A percentile compares a stretch with the other conserved stretches of the same genome.
Conservation (phyloP, 78 protist species). For the Ministeria vibrans region DNA sequence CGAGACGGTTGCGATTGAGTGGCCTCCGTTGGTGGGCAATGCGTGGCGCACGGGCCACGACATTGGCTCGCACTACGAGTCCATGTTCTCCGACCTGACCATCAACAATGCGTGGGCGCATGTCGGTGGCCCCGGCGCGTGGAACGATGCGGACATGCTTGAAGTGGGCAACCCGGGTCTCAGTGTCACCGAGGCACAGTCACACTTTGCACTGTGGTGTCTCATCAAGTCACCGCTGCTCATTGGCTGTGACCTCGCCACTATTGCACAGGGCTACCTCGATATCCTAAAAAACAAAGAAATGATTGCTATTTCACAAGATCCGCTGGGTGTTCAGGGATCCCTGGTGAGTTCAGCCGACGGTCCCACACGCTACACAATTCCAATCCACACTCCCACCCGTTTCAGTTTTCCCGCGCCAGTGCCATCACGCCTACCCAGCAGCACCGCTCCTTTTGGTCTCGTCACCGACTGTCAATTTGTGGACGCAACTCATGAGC, state of each 20-base stretch:
- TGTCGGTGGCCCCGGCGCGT: neutral
- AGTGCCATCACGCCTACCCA: too few species aligned
- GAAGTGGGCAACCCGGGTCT: slow-evolving; percentile 53
- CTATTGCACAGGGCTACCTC: too few species aligned
- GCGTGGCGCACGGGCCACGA: slow-evolving; percentile 46
- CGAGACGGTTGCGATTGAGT: slow-evolving; percentile 5
- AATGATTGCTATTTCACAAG: too few species aligned
- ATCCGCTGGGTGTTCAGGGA: too few species aligned
- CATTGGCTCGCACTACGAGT: slow-evolving; percentile 25
- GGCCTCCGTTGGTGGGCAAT: slow-evolving; percentile 27
- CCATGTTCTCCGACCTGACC: slow-evolving; percentile 23
- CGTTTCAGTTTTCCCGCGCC: too few species aligned
- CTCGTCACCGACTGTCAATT: too few species aligned
- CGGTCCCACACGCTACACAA: too few species aligned
- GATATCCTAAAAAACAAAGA: too few species aligned
- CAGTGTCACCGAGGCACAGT: slow-evolving; percentile 14
- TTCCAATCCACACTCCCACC: too few species aligned
- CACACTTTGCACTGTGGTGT: slow-evolving; percentile 60
- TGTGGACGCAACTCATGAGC: too few species aligned
- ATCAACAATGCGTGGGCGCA: neutral
- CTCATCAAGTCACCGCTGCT: slow-evolving; percentile 57
- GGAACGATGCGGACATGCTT: neutral
- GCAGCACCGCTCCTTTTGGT: too few species aligned
- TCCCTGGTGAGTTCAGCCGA: too few species aligned
- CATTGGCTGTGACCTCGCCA: slow-evolving; percentile 51